These are phyloP conservation scores for Zoysia japonica DNA, from an alignment of 176 grass and related monocot genomes.

Conservation along the genomic window DNA sequence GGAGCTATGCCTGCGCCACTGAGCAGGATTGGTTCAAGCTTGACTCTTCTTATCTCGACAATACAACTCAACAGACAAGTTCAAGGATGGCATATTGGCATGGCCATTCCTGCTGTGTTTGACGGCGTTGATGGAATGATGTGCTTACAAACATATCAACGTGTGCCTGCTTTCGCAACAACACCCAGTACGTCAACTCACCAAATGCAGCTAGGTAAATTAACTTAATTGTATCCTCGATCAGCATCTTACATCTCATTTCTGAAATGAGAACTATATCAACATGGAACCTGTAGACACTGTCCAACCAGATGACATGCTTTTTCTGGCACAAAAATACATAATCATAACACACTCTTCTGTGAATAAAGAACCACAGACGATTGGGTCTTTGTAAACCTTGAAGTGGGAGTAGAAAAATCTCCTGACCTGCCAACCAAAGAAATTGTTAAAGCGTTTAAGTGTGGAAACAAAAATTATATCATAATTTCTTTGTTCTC, in stretches of 20 bases:
- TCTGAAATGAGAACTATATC: constrained; percentile 17
- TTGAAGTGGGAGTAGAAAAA: constrained; percentile 95
- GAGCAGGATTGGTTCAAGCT: too few relatives aligned
- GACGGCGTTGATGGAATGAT: too few relatives aligned
- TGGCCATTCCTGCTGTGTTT: too few relatives aligned
- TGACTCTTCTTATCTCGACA: too few relatives aligned
- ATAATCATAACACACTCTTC: constrained; percentile 27
- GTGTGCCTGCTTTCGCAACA: too few relatives aligned
- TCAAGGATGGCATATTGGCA: too few relatives aligned
- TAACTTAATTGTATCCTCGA: not conserved
- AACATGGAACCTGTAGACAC: constrained; percentile 8
- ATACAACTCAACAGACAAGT: too few relatives aligned
- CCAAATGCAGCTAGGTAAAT: too few relatives aligned
- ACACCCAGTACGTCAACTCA: too few relatives aligned
- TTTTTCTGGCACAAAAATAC: constrained; percentile 7
- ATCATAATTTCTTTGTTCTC: not conserved
- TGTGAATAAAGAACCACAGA: constrained; percentile 40
- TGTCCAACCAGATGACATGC: constrained; percentile 17
- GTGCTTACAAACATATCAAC: too few relatives aligned
- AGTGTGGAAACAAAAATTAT: constrained; percentile 3
- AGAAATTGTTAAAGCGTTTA: not conserved
- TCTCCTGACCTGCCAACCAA: constrained; percentile 64
- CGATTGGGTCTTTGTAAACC: constrained; percentile 76
- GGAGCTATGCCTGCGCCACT: too few relatives aligned
- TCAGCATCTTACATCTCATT: constrained; percentile 32